phyloP scores from a whole-genome alignment of 306 rosid genomes.

The Arachis hypogaea region DNA sequence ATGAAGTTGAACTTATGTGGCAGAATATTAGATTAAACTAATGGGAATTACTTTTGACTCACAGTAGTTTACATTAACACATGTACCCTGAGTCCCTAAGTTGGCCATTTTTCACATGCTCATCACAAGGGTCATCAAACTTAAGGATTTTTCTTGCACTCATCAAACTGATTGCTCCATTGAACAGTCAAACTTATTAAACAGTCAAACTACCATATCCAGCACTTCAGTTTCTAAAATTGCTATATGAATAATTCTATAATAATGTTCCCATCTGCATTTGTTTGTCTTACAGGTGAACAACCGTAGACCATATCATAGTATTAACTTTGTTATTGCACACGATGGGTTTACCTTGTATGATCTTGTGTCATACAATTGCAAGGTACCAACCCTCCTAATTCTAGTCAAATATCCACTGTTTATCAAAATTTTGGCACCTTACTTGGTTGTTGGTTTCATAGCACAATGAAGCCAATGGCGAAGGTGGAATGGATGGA shows the following conservation, averaged over 20 bases:
- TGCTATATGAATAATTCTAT: slow-evolving; percentile 25
- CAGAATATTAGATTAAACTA: slow-evolving; percentile 29
- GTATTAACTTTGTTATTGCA: slow-evolving; percentile 81
- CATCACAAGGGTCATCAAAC: not conserved
- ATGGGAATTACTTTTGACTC: slow-evolving; percentile 1
- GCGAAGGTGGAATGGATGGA: slow-evolving; percentile 96
- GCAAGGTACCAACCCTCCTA: slow-evolving; percentile 62
- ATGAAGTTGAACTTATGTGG: slow-evolving; percentile 12
- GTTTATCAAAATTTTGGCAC: slow-evolving; percentile 26
- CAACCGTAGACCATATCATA: slow-evolving; percentile 86
- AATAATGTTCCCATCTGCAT: slow-evolving; percentile 28
- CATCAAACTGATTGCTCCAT: slow-evolving; percentile 10
- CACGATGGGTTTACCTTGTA: slow-evolving; percentile 87
- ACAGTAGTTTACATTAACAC: not conserved
- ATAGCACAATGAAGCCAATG: slow-evolving; percentile 94
- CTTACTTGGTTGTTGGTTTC: slow-evolving; percentile 50
- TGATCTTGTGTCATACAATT: slow-evolving; percentile 94
- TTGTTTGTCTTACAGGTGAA: slow-evolving; percentile 63
- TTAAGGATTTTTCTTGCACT: slow-evolving; percentile 1
- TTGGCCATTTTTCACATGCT: not conserved
- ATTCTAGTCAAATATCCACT: slow-evolving; percentile 20
- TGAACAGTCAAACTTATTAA: not conserved
- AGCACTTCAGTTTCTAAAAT: slow-evolving; percentile 9
- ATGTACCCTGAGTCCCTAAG: slow-evolving; percentile 2
- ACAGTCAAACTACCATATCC: not conserved